Evolutionary conservation across 1,284 basidiomycete genomes (phyloP).

Genomic region (Melampsora americana): DNA sequence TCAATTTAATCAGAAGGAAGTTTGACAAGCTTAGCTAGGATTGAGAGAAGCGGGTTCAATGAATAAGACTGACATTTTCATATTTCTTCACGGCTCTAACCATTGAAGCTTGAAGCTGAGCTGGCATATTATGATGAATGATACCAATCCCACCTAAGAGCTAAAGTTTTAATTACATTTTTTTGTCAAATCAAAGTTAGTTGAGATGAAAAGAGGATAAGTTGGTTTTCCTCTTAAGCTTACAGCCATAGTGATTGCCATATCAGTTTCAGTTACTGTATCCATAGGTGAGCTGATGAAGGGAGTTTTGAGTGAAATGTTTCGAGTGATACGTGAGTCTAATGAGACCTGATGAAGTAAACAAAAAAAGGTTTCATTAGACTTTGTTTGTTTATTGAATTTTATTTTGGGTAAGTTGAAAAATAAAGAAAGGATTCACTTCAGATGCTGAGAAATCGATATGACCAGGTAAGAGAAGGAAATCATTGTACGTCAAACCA

Average conservation of each 20-base stretch:
- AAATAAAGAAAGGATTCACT: neutral
- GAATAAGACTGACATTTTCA: constrained; percentile 33
- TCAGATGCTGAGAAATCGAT: constrained; percentile 81
- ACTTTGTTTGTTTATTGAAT: neutral
- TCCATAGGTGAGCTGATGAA: constrained; percentile 99
- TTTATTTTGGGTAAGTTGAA: neutral
- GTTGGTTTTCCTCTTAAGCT: neutral
- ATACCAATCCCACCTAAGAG: constrained; percentile 95
- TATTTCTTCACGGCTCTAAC: constrained; percentile 90
- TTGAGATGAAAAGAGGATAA: neutral
- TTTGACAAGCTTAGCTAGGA: neutral
- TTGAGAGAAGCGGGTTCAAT: neutral
- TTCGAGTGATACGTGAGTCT: constrained; percentile 83
- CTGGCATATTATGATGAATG: constrained; percentile 93
- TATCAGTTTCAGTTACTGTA: constrained; percentile 94
- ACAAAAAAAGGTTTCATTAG: neutral
- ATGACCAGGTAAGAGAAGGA: constrained; percentile 70
- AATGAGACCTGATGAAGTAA: constrained; percentile 65
- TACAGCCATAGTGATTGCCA: constrained; percentile 93
- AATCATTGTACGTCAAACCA: constrained; percentile 92
- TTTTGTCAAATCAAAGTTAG: no score
- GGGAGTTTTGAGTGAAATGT: constrained; percentile 88
- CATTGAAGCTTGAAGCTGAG: constrained; percentile 88
- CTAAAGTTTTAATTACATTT: constrained; percentile 55
- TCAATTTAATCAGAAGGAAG: neutral